Evolutionary conservation across 345 rosid genomes (phyloP).

Genomic region (Bretschneidera sinensis): DNA sequence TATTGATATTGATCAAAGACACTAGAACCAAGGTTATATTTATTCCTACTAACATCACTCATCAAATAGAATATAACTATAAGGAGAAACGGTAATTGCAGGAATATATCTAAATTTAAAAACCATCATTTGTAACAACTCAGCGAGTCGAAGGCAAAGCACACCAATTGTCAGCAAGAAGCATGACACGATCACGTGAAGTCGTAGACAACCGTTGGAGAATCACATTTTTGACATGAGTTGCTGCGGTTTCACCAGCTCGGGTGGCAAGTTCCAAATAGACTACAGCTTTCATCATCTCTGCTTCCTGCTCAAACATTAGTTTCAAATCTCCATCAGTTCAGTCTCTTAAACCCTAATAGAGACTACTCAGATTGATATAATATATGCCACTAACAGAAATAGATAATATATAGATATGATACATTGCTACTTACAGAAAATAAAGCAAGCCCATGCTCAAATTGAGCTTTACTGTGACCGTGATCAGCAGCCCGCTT

Average conservation of each 20-base stretch:
- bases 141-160: constrained; percentile 38
- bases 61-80: too few relatives aligned
- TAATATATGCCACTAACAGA: too few relatives aligned
- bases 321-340: too few relatives aligned
- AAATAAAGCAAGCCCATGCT: constrained; percentile 79
- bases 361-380: too few relatives aligned
- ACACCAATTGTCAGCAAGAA: constrained; percentile 60
- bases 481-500: constrained; percentile 86
- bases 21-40: too few relatives aligned
- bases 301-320: constrained; percentile 60
- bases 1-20: too few relatives aligned
- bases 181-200: constrained; percentile 47
- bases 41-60: too few relatives aligned
- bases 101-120: too few relatives aligned
- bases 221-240: constrained; percentile 60
- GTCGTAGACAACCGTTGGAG: constrained; percentile 59
- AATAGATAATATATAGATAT: background rate
- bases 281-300: constrained; percentile 61
- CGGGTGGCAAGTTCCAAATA: constrained; percentile 91
- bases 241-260: constrained; percentile 76
- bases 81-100: too few relatives aligned
- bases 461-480: constrained; percentile 84
- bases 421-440: constrained; percentile 60
- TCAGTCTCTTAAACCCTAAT: too few relatives aligned
- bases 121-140: constrained; percentile 2